Evolutionary conservation across 1,284 basidiomycete genomes (phyloP).

Genomic region (Ceratobasidium sp.): DNA sequence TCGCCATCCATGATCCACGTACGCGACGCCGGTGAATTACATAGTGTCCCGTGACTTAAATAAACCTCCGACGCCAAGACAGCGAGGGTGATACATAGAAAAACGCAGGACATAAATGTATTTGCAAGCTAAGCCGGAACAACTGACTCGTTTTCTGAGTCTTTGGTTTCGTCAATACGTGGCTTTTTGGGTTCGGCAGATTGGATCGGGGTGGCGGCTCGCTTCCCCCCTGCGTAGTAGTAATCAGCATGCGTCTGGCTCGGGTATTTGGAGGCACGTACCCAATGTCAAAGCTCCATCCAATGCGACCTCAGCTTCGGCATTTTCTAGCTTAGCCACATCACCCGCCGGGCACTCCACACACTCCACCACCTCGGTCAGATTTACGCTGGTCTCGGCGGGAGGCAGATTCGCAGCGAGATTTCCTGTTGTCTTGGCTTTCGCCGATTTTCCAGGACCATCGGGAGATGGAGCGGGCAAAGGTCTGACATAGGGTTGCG

Average conservation of each 20-base stretch:
- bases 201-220: conserved; percentile 19
- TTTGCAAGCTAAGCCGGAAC: not conserved
- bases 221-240: not conserved
- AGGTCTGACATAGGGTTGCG: conserved; percentile 85
- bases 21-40: not conserved
- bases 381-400: not conserved
- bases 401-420: conserved; percentile 19
- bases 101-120: no score
- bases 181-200: not conserved
- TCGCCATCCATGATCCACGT: conserved; percentile 10
- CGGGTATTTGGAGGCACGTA: not conserved
- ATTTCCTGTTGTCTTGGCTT: not conserved
- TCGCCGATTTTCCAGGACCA: not conserved
- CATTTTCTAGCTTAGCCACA: conserved; percentile 9
- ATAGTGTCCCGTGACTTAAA: no score
- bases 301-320: conserved; percentile 17
- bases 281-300: not conserved
- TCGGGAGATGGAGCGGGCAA: conserved; percentile 45
- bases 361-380: not conserved
- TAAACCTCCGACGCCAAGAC: no score
- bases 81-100: no score
- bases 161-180: not conserved
- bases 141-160: not conserved
- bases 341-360: conserved; percentile 1
- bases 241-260: not conserved